phyloP scores from a whole-genome alignment of 768 basidiomycete genomes.

The Mycena latifolia region DNA sequence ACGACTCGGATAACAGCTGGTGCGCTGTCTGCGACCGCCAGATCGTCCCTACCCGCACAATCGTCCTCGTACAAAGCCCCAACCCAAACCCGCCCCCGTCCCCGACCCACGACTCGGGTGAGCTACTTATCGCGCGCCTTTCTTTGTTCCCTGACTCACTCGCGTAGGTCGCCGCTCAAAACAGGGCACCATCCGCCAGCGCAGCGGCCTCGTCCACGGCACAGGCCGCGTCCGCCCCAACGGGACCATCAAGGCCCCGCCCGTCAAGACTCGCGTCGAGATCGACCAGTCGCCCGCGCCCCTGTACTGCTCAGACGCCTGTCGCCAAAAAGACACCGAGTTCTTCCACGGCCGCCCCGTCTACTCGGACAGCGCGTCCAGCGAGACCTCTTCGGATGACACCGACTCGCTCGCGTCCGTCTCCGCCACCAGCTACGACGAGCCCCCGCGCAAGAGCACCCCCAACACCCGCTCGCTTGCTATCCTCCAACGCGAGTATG shows the following conservation, averaged over 20 bases:
- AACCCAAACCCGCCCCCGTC: constrained; percentile 37
- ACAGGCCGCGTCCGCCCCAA: constrained; percentile 74
- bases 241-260: constrained; percentile 61
- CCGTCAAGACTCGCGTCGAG: constrained; percentile 69
- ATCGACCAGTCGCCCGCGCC: constrained; percentile 87
- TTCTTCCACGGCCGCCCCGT: constrained; percentile 52
- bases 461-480: constrained; percentile 56
- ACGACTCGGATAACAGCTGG: constrained; percentile 55
- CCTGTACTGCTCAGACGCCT: constrained; percentile 88
- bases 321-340: constrained; percentile 70
- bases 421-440: constrained; percentile 44
- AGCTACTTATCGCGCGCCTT: constrained; percentile 39
- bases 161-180: constrained; percentile 44
- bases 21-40: constrained; percentile 85
- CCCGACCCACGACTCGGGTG: constrained; percentile 4
- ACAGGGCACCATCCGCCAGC: constrained; percentile 42
- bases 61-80: constrained; percentile 53
- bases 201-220: constrained; percentile 72
- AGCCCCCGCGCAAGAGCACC: constrained; percentile 34
- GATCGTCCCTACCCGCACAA: constrained; percentile 82
- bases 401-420: constrained; percentile 36
- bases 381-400: constrained; percentile 42
- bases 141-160: constrained; percentile 1
- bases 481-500: constrained; percentile 41
- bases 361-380: constrained; percentile 61